phyloP scores from a whole-genome alignment of 108 stramenopile genomes.

The Skeletonema menzelii region DNA sequence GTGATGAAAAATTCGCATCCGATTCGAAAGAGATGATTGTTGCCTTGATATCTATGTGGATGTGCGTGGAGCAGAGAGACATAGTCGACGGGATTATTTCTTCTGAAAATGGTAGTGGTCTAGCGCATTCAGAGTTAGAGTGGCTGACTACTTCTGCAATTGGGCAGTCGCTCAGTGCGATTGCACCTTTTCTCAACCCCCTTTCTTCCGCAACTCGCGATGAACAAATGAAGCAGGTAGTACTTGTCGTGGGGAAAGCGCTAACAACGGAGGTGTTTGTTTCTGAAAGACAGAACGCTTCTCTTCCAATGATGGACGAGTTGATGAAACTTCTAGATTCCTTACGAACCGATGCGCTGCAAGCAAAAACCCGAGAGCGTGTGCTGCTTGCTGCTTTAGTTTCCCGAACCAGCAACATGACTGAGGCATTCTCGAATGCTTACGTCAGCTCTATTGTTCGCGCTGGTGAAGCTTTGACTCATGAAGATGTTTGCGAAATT shows the following conservation, averaged over 20 bases:
- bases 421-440: constrained; percentile 79
- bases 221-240: constrained; percentile 36
- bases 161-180: constrained; percentile 42
- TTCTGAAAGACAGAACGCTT: constrained; percentile 27
- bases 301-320: constrained; percentile 53
- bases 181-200: constrained; percentile 39
- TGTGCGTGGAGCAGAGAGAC: constrained; percentile 68
- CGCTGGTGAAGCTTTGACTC: constrained; percentile 82
- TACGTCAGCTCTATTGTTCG: constrained; percentile 81
- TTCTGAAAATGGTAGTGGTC: constrained; percentile 55
- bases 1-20: constrained; percentile 23
- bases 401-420: constrained; percentile 70
- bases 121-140: constrained; percentile 66
- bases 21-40: constrained; percentile 35
- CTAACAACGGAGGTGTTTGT: constrained; percentile 44
- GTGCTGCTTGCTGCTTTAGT: constrained; percentile 68
- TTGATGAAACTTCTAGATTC: constrained; percentile 69
- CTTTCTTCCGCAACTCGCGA: constrained; percentile 6
- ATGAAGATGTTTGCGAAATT: constrained; percentile 79
- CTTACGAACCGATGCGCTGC: constrained; percentile 59
- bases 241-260: constrained; percentile 55
- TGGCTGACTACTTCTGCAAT: constrained; percentile 67
- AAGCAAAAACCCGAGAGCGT: constrained; percentile 74
- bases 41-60: constrained; percentile 65
- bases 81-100: constrained; percentile 58